A percentile compares a stretch with the other conserved stretches of the same genome.
Evolutionary conservation across 2,329 filamentous ascomycete genomes (phyloP).

Genomic region (Zymoseptoria ardabiliae): DNA sequence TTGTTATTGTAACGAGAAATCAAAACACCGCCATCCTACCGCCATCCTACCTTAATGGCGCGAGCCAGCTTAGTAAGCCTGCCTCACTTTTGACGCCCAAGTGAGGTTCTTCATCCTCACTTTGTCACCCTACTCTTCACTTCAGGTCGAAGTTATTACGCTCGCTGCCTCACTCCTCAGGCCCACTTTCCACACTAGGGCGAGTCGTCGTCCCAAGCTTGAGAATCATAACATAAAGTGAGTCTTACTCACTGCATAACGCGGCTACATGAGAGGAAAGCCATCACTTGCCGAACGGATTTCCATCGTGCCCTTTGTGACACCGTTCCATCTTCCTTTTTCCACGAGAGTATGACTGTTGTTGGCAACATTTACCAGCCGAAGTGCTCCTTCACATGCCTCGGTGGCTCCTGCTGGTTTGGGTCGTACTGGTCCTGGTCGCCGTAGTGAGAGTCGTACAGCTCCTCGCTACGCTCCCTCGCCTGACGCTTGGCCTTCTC

Average conservation of each 20-base stretch:
- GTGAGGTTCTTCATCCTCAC: background rate
- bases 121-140: background rate
- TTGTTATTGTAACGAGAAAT: background rate
- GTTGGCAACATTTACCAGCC: slow-evolving; percentile 2
- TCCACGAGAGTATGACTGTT: background rate
- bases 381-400: slow-evolving; percentile 28
- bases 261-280: background rate
- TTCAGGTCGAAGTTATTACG: background rate
- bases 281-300: background rate
- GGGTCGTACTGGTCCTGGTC: slow-evolving; percentile 39
- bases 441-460: slow-evolving; percentile 46
- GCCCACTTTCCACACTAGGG: background rate
- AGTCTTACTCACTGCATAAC: background rate
- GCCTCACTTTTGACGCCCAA: no score
- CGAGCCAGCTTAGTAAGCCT: background rate
- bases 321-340: background rate
- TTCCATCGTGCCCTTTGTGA: background rate
- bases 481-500: slow-evolving; percentile 40
- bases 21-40: background rate
- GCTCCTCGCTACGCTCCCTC: slow-evolving; percentile 32
- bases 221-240: background rate
- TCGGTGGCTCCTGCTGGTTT: slow-evolving; percentile 33
- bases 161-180: background rate
- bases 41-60: background rate
- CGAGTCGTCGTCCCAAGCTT: background rate